Conservation (phyloP, 139 green algal species). For the Chlorella sp. region DNA sequence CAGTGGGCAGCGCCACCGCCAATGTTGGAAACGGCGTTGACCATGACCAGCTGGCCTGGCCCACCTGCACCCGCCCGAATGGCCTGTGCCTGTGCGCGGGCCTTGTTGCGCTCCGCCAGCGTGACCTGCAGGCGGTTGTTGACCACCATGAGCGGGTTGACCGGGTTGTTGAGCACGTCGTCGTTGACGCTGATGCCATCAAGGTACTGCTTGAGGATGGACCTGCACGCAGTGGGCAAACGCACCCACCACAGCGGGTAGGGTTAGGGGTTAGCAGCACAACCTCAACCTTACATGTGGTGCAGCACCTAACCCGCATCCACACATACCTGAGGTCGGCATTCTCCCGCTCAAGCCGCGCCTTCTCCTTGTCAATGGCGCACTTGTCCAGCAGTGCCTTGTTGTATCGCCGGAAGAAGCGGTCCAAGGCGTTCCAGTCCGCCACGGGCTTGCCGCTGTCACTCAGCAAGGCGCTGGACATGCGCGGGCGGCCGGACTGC, state of each 20-base stretch:
- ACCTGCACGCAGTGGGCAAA: slow-evolving; percentile 31
- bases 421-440: slow-evolving; percentile 77
- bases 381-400: slow-evolving; percentile 59
- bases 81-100: slow-evolving; percentile 16
- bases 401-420: slow-evolving; percentile 44
- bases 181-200: slow-evolving; percentile 71
- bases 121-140: slow-evolving; percentile 74
- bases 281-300: no score
- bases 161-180: slow-evolving; percentile 73
- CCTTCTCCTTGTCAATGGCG: slow-evolving; percentile 62
- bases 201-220: slow-evolving; percentile 66
- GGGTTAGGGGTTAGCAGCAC: no score
- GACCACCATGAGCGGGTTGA: slow-evolving; percentile 81
- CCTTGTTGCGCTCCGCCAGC: slow-evolving; percentile 49
- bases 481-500: not conserved
- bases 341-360: slow-evolving; percentile 73
- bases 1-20: no score
- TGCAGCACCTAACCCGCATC: no score
- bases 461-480: slow-evolving; percentile 19
- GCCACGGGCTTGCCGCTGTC: slow-evolving; percentile 40
- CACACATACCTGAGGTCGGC: slow-evolving; percentile 56
- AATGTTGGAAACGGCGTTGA: not conserved
- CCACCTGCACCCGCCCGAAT: not conserved
- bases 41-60: not conserved
- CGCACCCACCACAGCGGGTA: no score